Evolutionary conservation across 441 rosid species (phyloP).

Genomic region (Arabidopsis lyrata): DNA sequence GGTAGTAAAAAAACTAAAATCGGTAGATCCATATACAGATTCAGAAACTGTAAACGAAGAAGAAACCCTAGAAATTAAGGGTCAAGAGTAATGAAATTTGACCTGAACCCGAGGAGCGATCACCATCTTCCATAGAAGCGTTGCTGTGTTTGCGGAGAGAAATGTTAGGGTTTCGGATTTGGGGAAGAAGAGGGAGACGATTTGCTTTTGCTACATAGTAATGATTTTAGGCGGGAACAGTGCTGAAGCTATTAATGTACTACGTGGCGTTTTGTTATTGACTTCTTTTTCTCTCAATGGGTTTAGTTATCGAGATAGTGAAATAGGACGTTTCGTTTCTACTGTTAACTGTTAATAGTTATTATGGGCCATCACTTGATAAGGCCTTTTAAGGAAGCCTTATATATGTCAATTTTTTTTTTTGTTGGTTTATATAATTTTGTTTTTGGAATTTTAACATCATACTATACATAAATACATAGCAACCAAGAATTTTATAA

Average conservation of each 20-base stretch:
- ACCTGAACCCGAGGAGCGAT: slow-evolving; percentile 1
- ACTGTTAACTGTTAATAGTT: too few species aligned
- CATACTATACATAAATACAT: too few species aligned
- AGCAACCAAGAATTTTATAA: too few species aligned
- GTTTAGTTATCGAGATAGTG: not conserved
- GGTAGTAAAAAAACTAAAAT: not conserved
- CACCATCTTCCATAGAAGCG: not conserved
- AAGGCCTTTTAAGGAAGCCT: too few species aligned
- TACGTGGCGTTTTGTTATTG: not conserved
- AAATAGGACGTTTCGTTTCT: not conserved
- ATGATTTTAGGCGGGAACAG: not conserved
- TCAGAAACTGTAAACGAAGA: not conserved
- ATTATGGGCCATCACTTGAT: not conserved
- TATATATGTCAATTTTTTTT: too few species aligned
- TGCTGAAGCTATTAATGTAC: not conserved
- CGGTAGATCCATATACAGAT: not conserved
- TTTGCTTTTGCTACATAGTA: not conserved
- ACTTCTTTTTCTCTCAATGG: not conserved
- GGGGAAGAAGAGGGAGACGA: not conserved
- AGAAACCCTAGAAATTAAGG: not conserved
- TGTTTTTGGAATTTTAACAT: too few species aligned
- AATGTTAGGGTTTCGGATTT: not conserved
- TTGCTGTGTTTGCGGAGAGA: not conserved
- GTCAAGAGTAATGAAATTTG: not conserved
- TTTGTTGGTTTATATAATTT: too few species aligned